A percentile compares a stretch with the other conserved stretches of the same genome.
phyloP scores from a whole-genome alignment of 2,329 filamentous ascomycete genomes.

The Ascochyta fabae region DNA sequence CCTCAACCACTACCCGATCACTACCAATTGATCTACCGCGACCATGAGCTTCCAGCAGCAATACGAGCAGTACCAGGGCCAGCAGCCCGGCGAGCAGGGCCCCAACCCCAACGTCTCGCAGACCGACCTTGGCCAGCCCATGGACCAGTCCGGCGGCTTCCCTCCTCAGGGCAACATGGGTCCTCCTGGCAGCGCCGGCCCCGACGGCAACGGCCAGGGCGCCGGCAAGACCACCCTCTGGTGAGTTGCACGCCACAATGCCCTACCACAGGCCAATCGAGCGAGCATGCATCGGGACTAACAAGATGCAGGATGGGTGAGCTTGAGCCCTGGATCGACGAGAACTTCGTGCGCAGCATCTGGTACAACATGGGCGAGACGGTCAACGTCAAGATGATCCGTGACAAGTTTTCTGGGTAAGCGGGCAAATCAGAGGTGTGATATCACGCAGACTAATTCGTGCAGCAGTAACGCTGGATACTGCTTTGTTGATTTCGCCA shows the following conservation, averaged over 20 bases:
- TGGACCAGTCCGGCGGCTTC: conserved; percentile 61
- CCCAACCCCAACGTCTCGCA: conserved; percentile 56
- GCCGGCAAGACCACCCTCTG: conserved; percentile 61
- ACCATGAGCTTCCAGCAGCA: conserved; percentile 71
- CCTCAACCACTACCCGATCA: conserved; percentile 20
- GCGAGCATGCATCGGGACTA: conserved; percentile 19
- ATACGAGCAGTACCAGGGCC: conserved; percentile 68
- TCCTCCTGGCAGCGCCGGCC: conserved; percentile 47
- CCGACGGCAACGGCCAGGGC: conserved; percentile 49
- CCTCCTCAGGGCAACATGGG: conserved; percentile 57
- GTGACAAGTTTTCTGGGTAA: conserved; percentile 98
- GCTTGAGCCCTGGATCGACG: conserved; percentile 98
- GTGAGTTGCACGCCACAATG: conserved; percentile 44
- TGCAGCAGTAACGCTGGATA: conserved; percentile 96
- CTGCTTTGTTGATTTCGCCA: conserved; percentile 94
- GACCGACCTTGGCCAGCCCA: conserved; percentile 63
- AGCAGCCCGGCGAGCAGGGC: conserved; percentile 57
- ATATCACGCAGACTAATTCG: conserved; percentile 17
- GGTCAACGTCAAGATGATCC: conserved; percentile 99
- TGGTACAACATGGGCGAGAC: conserved; percentile 93
- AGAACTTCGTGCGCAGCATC: conserved; percentile 95
- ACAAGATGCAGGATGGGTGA: conserved; percentile 85
- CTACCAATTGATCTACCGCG: conserved; percentile 30
- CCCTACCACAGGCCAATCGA: conserved; percentile 3
- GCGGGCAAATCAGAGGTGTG: conserved; percentile 22